These are phyloP conservation scores for Oryza meridionalis DNA, from an alignment of 176 grass and related monocot genomes.

Conservation along the genomic window DNA sequence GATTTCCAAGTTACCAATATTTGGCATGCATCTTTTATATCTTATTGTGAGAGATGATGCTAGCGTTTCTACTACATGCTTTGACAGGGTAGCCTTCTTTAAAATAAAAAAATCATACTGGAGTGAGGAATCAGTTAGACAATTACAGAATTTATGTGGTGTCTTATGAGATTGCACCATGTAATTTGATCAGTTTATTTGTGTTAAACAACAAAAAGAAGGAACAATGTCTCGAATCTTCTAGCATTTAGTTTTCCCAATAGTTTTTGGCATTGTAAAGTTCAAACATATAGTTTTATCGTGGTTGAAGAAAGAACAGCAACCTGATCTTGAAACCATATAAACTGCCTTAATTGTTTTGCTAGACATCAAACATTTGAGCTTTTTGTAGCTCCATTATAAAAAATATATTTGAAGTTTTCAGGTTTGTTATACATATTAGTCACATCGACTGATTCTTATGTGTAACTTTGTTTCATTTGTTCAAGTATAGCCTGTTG, in stretches of 20 bases:
- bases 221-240: not conserved
- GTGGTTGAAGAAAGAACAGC: not conserved
- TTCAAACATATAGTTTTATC: not conserved
- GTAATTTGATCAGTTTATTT: not conserved
- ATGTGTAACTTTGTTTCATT: slow-evolving; percentile 22
- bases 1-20: not conserved
- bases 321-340: slow-evolving; percentile 6
- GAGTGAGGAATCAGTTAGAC: not conserved
- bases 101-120: not conserved
- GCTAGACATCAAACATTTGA: slow-evolving; percentile 2
- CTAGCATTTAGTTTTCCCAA: slow-evolving; percentile 11
- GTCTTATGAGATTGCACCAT: no score
- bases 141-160: not conserved
- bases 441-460: slow-evolving; percentile 15
- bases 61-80: slow-evolving; percentile 33
- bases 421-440: slow-evolving; percentile 32
- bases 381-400: not conserved
- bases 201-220: not conserved
- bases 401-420: slow-evolving; percentile 9
- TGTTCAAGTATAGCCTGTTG: not conserved
- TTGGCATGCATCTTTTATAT: slow-evolving; percentile 29
- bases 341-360: slow-evolving; percentile 1
- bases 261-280: slow-evolving; percentile 12
- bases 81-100: not conserved
- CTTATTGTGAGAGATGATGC: slow-evolving; percentile 7